Evolutionary conservation across 2,329 filamentous ascomycete species (phyloP).

Genomic region (Microcyclosporella mali): DNA sequence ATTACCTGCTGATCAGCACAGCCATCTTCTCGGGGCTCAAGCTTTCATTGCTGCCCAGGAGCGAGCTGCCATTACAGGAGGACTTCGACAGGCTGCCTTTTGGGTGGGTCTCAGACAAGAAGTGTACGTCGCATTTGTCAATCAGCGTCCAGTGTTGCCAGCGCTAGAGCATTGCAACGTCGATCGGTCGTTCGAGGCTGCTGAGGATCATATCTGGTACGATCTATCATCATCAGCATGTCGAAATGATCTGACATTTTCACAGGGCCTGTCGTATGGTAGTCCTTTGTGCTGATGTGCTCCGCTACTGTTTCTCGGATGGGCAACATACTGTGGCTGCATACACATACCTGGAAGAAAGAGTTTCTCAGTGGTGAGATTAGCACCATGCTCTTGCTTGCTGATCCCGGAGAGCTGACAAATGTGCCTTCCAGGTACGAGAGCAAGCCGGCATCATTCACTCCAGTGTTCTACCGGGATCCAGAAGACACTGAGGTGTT

Average conservation of each 20-base stretch:
- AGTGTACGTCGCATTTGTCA: conserved; percentile 48
- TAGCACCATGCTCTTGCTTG: not conserved
- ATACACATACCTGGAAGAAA: conserved; percentile 44
- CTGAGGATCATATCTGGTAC: conserved; percentile 48
- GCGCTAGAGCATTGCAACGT: conserved; percentile 47
- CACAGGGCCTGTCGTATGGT: conserved; percentile 53
- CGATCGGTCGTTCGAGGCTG: conserved; percentile 45
- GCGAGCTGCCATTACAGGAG: conserved; percentile 30
- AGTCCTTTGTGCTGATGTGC: conserved; percentile 56
- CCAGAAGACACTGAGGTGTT: conserved; percentile 42
- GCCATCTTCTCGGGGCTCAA: conserved; percentile 30
- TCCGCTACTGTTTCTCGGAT: conserved; percentile 56
- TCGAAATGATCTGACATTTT: not conserved
- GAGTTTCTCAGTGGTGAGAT: conserved; percentile 27
- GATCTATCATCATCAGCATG: not conserved
- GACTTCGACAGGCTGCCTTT: conserved; percentile 45
- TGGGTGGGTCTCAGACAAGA: conserved; percentile 47
- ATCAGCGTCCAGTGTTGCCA: conserved; percentile 44
- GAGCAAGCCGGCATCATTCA: conserved; percentile 47
- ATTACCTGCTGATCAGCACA: conserved; percentile 18
- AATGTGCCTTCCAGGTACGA: conserved; percentile 39
- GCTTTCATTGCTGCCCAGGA: conserved; percentile 32
- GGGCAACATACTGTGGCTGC: conserved; percentile 26
- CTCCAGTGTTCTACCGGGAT: conserved; percentile 48
- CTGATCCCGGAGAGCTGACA: not conserved